Percentiles rank a stretch among this genome's conserved stretches.
Evolutionary conservation across 1,284 basidiomycete species (phyloP).

Genomic region (Ustilago cynodontis): DNA sequence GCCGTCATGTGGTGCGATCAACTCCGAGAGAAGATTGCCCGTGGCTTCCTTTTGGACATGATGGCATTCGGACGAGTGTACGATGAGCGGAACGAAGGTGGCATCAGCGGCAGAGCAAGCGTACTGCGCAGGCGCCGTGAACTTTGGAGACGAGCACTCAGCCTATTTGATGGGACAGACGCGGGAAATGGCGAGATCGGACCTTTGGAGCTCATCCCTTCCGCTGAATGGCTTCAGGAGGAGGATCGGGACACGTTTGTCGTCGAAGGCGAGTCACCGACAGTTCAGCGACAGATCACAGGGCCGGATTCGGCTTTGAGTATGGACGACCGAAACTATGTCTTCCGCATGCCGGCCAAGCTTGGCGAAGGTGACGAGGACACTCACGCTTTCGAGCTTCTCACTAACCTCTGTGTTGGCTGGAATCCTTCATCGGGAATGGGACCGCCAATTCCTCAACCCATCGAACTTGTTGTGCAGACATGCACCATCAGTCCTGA

Average conservation of each 20-base stretch:
- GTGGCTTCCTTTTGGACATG: slow-evolving; percentile 55
- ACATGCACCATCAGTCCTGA: slow-evolving; percentile 39
- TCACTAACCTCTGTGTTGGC: slow-evolving; percentile 62
- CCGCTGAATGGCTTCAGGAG: slow-evolving; percentile 12
- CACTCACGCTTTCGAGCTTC: slow-evolving; percentile 51
- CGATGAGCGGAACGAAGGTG: slow-evolving; percentile 30
- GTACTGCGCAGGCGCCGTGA: slow-evolving; percentile 47
- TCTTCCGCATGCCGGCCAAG: slow-evolving; percentile 34
- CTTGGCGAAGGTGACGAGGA: slow-evolving; percentile 23
- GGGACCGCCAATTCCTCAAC: slow-evolving; percentile 37
- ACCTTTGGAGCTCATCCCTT: slow-evolving; percentile 19
- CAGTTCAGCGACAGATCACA: neutral
- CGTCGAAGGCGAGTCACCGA: slow-evolving; percentile 21
- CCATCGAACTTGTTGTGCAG: slow-evolving; percentile 49
- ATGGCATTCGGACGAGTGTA: slow-evolving; percentile 45
- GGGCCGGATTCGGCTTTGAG: slow-evolving; percentile 21
- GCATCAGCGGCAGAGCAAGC: slow-evolving; percentile 21
- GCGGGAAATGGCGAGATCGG: slow-evolving; percentile 40
- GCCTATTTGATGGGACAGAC: slow-evolving; percentile 36
- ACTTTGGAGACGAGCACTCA: slow-evolving; percentile 54
- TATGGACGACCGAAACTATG: neutral
- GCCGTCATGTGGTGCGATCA: slow-evolving; percentile 99
- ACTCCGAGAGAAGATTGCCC: slow-evolving; percentile 86
- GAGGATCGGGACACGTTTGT: slow-evolving; percentile 36
- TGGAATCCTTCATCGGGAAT: slow-evolving; percentile 42